Conservation (phyloP, 768 basidiomycete species). For the Inosperma sp. region DNA sequence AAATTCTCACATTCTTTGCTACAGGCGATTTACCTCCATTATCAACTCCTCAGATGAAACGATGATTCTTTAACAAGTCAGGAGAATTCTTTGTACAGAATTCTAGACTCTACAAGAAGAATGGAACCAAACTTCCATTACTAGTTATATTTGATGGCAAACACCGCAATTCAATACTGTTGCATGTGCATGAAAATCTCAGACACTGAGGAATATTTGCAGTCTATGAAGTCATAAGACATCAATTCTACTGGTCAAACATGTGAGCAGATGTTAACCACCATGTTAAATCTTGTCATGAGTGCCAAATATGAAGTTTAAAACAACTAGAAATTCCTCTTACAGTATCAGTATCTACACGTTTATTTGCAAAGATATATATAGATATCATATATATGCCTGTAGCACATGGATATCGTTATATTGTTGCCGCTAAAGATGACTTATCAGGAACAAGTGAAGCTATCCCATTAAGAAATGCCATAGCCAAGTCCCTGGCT, state of each 20-base stretch:
- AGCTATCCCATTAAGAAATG: not conserved
- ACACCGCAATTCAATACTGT: too few relatives aligned
- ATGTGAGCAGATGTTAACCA: constrained; percentile 4
- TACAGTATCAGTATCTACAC: constrained; percentile 16
- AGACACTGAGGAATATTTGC: constrained; percentile 24
- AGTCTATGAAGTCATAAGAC: not conserved
- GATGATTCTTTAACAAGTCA: constrained; percentile 7
- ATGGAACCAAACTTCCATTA: too few relatives aligned
- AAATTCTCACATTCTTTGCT: too few relatives aligned
- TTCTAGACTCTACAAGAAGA: too few relatives aligned
- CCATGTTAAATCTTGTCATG: constrained; percentile 28
- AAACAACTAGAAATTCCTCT: constrained; percentile 24
- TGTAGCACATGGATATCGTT: constrained; percentile 13
- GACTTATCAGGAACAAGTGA: constrained; percentile 19
- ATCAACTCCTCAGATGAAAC: constrained; percentile 9
- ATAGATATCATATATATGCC: constrained; percentile 34
- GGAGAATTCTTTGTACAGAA: constrained; percentile 11
- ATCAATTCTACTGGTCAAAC: constrained; percentile 6
- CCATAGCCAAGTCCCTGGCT: constrained; percentile 13
- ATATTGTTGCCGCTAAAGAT: constrained; percentile 22
- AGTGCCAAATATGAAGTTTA: constrained; percentile 29
- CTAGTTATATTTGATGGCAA: too few relatives aligned
- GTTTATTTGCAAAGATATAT: too few relatives aligned
- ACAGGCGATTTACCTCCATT: too few relatives aligned
- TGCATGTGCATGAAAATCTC: too few relatives aligned